Percentiles rank a stretch among this genome's conserved stretches.
Evolutionary conservation across 352 stramenopile species (phyloP).

Genomic region (Pythium rhizo-oryzae): DNA sequence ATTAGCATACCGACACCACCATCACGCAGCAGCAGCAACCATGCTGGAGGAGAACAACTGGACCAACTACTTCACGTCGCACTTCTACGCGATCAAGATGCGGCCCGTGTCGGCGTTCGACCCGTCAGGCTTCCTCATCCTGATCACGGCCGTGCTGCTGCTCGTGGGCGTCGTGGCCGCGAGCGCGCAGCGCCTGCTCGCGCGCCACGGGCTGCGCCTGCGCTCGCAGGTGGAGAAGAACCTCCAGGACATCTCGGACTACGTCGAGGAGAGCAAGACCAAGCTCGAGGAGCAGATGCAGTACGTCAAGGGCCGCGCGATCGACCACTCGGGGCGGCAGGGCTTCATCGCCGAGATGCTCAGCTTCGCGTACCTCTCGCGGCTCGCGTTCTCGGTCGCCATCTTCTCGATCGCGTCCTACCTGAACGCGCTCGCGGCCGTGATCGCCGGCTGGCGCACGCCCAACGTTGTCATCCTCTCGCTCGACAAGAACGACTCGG

Average conservation of each 20-base stretch:
- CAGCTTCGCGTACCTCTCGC: slow-evolving; percentile 84
- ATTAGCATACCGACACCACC: no score
- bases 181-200: slow-evolving; percentile 47
- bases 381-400: slow-evolving; percentile 75
- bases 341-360: slow-evolving; percentile 90
- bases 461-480: slow-evolving; percentile 83
- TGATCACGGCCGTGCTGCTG: slow-evolving; percentile 70
- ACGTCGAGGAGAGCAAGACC: slow-evolving; percentile 63
- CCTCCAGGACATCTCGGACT: slow-evolving; percentile 77
- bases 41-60: slow-evolving; percentile 58
- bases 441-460: slow-evolving; percentile 83
- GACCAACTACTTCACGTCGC: slow-evolving; percentile 72
- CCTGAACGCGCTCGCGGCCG: slow-evolving; percentile 78
- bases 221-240: slow-evolving; percentile 72
- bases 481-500: slow-evolving; percentile 58
- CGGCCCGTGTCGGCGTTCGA: slow-evolving; percentile 83
- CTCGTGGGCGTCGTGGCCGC: slow-evolving; percentile 64
- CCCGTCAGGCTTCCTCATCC: slow-evolving; percentile 85
- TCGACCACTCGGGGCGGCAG: slow-evolving; percentile 74
- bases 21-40: no score
- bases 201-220: slow-evolving; percentile 37
- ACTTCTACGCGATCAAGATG: slow-evolving; percentile 87
- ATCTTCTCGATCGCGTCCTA: slow-evolving; percentile 82
- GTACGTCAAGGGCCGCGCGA: slow-evolving; percentile 70
- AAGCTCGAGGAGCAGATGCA: slow-evolving; percentile 72